Conservation (phyloP, 73 alveolate species). For the Paramecium caudatum region DNA sequence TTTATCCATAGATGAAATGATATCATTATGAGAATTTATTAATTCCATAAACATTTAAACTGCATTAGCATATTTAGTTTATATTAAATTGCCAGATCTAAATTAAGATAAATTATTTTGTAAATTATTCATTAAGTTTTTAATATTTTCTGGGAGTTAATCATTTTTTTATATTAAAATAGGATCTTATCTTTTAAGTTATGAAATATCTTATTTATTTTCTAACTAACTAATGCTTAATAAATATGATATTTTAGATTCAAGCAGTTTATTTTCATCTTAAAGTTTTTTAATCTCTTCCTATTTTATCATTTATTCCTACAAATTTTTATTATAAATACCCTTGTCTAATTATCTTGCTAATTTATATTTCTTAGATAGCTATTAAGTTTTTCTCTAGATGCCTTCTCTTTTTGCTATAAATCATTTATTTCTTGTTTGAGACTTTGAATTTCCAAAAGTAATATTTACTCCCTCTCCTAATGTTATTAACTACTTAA, state of each 20-base stretch:
- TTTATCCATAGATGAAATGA: not conserved
- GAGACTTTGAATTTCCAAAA: not conserved
- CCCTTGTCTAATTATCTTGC: not conserved
- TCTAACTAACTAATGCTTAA: not conserved
- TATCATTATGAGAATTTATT: constrained; percentile 2
- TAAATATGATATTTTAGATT: not conserved
- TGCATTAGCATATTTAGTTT: constrained; percentile 35
- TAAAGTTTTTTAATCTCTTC: constrained; percentile 1
- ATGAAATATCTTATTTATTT: not conserved
- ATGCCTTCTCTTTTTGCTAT: constrained; percentile 21
- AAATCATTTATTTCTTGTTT: constrained; percentile 29
- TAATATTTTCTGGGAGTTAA: not conserved
- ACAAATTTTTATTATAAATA: not conserved
- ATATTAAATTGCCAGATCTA: constrained; percentile 16
- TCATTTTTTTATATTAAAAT: constrained; percentile 2
- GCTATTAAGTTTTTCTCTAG: constrained; percentile 14
- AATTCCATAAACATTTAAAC: not conserved
- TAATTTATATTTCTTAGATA: not conserved
- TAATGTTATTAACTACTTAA: constrained; percentile 14
- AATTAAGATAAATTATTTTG: not conserved
- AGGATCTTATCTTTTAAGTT: not conserved
- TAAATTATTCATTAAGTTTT: not conserved
- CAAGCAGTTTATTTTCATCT: constrained; percentile 1
- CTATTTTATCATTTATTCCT: not conserved
- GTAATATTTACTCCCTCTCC: constrained; percentile 12